phyloP scores from a whole-genome alignment of 345 rosid genomes.

The Salix viminalis region DNA sequence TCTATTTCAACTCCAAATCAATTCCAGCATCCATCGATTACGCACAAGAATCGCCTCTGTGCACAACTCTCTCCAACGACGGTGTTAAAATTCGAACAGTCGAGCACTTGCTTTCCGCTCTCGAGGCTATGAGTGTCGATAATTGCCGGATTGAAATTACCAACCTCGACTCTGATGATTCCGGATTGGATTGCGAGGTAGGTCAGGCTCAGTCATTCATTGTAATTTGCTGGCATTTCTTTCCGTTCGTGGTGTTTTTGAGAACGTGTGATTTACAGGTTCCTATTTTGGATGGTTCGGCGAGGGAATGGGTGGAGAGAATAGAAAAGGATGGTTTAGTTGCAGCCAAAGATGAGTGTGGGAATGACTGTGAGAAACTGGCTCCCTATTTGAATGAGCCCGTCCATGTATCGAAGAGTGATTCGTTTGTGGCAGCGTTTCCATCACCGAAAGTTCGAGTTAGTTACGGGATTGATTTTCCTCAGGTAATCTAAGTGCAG shows the following conservation, averaged over 20 bases:
- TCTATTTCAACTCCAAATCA: slow-evolving; percentile 41
- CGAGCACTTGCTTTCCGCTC: slow-evolving; percentile 85
- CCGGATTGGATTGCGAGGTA: slow-evolving; percentile 11
- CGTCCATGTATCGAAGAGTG: slow-evolving; percentile 48
- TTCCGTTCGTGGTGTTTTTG: no score
- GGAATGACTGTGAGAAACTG: slow-evolving; percentile 48
- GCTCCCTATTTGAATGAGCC: slow-evolving; percentile 58
- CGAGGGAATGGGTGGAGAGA: slow-evolving; percentile 64
- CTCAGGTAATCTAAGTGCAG: slow-evolving; percentile 40
- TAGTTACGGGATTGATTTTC: slow-evolving; percentile 77
- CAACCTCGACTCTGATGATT: slow-evolving; percentile 27
- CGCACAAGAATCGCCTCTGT: slow-evolving; percentile 54
- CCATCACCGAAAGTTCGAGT: slow-evolving; percentile 58
- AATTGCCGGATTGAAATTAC: slow-evolving; percentile 67
- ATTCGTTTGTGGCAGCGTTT: slow-evolving; percentile 62
- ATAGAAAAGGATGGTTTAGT: slow-evolving; percentile 55
- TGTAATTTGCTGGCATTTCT: no score
- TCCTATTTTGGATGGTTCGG: slow-evolving; percentile 89
- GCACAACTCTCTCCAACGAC: slow-evolving; percentile 64
- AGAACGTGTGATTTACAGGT: slow-evolving; percentile 35
- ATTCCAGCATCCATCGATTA: slow-evolving; percentile 66
- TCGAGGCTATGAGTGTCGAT: slow-evolving; percentile 71
- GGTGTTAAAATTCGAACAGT: slow-evolving; percentile 57
- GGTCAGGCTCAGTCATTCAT: no score
- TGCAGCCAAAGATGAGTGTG: slow-evolving; percentile 46